A percentile compares a stretch with the other conserved stretches of the same genome.
Conservation (phyloP, 441 rosid genomes). For the Croton laevigatus region DNA sequence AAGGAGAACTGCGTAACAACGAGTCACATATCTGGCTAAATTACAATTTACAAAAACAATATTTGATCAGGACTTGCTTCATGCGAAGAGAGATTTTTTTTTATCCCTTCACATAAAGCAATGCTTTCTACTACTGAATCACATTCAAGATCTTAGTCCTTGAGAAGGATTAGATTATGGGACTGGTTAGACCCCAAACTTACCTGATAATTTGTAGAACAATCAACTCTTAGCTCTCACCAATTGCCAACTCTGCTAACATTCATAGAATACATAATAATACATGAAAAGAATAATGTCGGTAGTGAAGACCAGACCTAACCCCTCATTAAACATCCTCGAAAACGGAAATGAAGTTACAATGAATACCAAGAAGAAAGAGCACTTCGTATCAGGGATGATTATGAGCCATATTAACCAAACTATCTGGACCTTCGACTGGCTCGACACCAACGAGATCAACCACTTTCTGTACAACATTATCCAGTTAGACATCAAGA, state of each 20-base stretch:
- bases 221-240: slow-evolving; percentile 3
- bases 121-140: neutral
- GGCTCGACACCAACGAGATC: slow-evolving; percentile 32
- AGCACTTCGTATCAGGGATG: slow-evolving; percentile 28
- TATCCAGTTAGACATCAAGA: slow-evolving; percentile 44
- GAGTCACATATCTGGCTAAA: neutral
- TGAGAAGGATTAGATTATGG: neutral
- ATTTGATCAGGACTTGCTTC: neutral
- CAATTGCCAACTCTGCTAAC: slow-evolving; percentile 9
- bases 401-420: slow-evolving; percentile 26
- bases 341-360: slow-evolving; percentile 21
- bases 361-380: slow-evolving; percentile 12
- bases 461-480: slow-evolving; percentile 48
- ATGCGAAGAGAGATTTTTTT: neutral
- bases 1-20: neutral
- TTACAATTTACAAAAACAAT: neutral
- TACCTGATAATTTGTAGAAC: neutral
- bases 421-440: slow-evolving; percentile 27
- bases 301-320: slow-evolving; percentile 10
- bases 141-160: neutral
- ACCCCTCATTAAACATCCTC: slow-evolving; percentile 12
- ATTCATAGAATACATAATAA: slow-evolving; percentile 22
- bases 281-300: slow-evolving; percentile 17
- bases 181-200: neutral
- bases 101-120: slow-evolving; percentile 3